Conservation (phyloP, 805 yeast species). For the Sungouiella thailandica region DNA sequence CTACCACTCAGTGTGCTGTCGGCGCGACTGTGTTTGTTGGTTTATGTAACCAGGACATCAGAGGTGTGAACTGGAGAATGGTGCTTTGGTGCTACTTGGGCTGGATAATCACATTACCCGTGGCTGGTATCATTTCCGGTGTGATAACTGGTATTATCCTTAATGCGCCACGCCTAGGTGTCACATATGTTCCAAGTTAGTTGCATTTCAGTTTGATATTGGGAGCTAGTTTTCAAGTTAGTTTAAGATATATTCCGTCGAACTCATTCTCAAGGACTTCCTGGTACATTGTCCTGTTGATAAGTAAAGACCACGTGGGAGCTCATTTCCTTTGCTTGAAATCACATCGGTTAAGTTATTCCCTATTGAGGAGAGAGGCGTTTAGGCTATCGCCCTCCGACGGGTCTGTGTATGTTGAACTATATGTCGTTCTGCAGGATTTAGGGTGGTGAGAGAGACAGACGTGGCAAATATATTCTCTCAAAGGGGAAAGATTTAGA, state of each 20-base stretch:
- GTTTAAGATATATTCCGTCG: neutral
- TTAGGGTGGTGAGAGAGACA: too few relatives aligned
- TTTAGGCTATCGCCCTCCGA: too few relatives aligned
- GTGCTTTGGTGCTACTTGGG: slow-evolving; percentile 67
- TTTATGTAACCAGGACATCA: slow-evolving; percentile 58
- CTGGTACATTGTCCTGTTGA: neutral
- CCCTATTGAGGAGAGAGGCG: too few relatives aligned
- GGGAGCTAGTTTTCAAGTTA: too few relatives aligned
- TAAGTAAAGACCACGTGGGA: too few relatives aligned
- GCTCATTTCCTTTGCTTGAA: too few relatives aligned
- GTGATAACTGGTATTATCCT: slow-evolving; percentile 56
- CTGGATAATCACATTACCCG: slow-evolving; percentile 69
- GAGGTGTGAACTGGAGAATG: slow-evolving; percentile 73
- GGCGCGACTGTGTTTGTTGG: slow-evolving; percentile 79
- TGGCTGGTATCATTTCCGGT: slow-evolving; percentile 72
- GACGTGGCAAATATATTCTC: too few relatives aligned
- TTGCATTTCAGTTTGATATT: too few relatives aligned
- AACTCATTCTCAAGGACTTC: neutral
- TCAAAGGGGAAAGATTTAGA: too few relatives aligned
- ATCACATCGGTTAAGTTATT: too few relatives aligned
- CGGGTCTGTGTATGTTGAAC: too few relatives aligned
- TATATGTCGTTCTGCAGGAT: too few relatives aligned
- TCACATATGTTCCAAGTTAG: slow-evolving; percentile 16
- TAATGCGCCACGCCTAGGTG: slow-evolving; percentile 52
- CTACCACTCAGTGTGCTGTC: slow-evolving; percentile 75